Base-by-base conservation (phyloP, 192 early-diverging fungal genomes). In the Chytriomyces sp. region DNA sequence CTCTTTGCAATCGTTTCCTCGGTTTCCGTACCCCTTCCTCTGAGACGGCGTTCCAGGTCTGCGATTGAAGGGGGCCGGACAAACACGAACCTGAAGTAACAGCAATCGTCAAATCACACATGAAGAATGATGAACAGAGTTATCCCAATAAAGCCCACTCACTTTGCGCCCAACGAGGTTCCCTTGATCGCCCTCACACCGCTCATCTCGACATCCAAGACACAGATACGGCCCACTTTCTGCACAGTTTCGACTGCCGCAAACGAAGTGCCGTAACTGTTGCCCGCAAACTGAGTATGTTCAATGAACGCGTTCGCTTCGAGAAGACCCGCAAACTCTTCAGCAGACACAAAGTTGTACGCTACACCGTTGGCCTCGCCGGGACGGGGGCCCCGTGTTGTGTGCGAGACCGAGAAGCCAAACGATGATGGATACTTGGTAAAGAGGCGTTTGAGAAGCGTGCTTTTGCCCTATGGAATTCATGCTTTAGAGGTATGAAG, bases 331-430 rank as follows among this genome's bases (percentile, higher is more conserved):
- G 77, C 69, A 45, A 87, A 82, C 50, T 78, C 67, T 8, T 75
- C 64, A 11, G 74, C 35, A 44, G 78, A 74, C 45, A 87, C 82
- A 64, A 85, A 87, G 43, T 82, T 50, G 72, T 87, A 87, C 46
- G 78, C 79, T 11, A 78, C 75, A 23, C 86, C 86, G 61, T 79
- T 64, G 20, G 50, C 76, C 67, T 87, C 84, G 44, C 85, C 85
- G 11, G 82, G 79, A 10, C 85, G 70, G 4, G 85, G 85, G 0
- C 46, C 47, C 3, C 85, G 63, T 4, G 85, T 86, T 11, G 81
- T 82, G 75, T 83, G 91, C 46, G 96, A 97, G 5, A 98, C 91
- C 76, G 91, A 92, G 85, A 97, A 97, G 6, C 94, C 95, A 85
- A 98, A 97, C 24, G 87, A 87, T 45, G 82, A 67, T 6, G 94